Percentiles rank a stretch among this genome's conserved stretches.
These are phyloP conservation scores for Actinomucor elegans DNA, from an alignment of 371 early-diverging fungal genomes.

Conservation along the genomic window DNA sequence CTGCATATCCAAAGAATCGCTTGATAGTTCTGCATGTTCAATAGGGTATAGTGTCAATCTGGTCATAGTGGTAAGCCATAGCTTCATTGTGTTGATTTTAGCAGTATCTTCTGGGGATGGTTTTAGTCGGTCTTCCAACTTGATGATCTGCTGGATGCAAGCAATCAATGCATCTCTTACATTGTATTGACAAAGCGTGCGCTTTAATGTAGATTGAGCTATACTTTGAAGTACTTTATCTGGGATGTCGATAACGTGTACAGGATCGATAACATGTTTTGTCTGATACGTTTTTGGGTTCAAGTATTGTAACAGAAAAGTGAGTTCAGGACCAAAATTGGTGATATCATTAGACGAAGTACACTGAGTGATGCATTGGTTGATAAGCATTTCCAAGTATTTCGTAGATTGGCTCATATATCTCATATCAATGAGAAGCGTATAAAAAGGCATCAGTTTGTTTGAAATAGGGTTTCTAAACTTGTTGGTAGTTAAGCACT, in stretches of 20 bases:
- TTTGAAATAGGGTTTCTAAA: not conserved
- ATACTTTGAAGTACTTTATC: slow-evolving; percentile 12
- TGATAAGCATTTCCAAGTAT: slow-evolving; percentile 24
- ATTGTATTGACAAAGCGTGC: slow-evolving; percentile 23
- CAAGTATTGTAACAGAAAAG: slow-evolving; percentile 46
- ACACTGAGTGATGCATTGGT: slow-evolving; percentile 26
- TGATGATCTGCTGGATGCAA: slow-evolving; percentile 37
- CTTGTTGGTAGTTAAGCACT: slow-evolving; percentile 18
- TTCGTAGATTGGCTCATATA: slow-evolving; percentile 19
- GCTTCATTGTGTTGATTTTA: slow-evolving; percentile 32
- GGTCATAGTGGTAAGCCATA: slow-evolving; percentile 57
- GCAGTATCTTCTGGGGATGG: slow-evolving; percentile 32
- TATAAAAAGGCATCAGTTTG: slow-evolving; percentile 21
- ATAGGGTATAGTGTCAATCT: slow-evolving; percentile 49
- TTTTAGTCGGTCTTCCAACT: slow-evolving; percentile 42
- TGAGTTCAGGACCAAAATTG: slow-evolving; percentile 51
- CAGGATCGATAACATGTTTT: slow-evolving; percentile 13
- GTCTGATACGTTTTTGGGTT: slow-evolving; percentile 48
- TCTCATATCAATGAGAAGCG: slow-evolving; percentile 31
- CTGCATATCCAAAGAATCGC: slow-evolving; percentile 13
- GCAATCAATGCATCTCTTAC: slow-evolving; percentile 29
- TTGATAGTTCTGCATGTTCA: slow-evolving; percentile 32
- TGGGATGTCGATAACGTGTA: slow-evolving; percentile 18
- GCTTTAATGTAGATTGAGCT: slow-evolving; percentile 11
- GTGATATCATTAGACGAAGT: slow-evolving; percentile 17